Base-by-base conservation (phyloP, 2,329 filamentous ascomycete species). In the Tolypocladium paradoxum region DNA sequence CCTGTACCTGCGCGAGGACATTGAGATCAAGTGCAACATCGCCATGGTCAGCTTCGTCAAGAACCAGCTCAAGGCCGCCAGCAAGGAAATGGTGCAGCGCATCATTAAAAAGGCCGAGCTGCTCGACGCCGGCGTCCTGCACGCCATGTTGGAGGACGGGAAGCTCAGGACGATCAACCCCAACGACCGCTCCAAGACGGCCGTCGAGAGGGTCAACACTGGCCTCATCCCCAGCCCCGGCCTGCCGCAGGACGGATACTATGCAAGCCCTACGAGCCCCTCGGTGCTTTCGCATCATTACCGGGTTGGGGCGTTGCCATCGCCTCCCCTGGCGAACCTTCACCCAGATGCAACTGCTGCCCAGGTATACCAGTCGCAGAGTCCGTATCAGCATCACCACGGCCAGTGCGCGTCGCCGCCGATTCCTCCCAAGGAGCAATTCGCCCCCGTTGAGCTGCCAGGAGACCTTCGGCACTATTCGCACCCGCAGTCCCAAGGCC, bases 91-190 rank as follows among this genome's bases (percentile, higher is more conserved):
- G 79, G 78, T 88, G 1, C 73, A 78, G 51, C 76, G 84, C 49
- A 78, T 88, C 63, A 81, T 87, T 62, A 85, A 85, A 62, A 87
- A 87, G 71, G 84, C 84, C 0, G 83, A 85, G 65, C 71, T 88
- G 24, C 72, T 88, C 38, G 84, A 87, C 60, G 73, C 83, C 6
- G 84, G 84, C 18, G 74, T 80, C 20, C 71, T 88, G 49, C 78
- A 81, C 43, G 84, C 81, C 53, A 85, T 88, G 82, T 80, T 86
- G 62, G 76, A 85, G 60, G 73, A 84, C 56, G 83, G 83, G 48
- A 78, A 72, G 61, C 71, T 87, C 55, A 81, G 74, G 68, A 87
- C 83, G 0, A 64, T 81, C 58, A 76, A 79, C 60, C 77, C 76
- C 6, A 75, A 73, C 57, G 76, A 79, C 60, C 70, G 75, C 9